Evolutionary conservation across 345 rosid species (phyloP).

Genomic region (Lenwebbia sp.): DNA sequence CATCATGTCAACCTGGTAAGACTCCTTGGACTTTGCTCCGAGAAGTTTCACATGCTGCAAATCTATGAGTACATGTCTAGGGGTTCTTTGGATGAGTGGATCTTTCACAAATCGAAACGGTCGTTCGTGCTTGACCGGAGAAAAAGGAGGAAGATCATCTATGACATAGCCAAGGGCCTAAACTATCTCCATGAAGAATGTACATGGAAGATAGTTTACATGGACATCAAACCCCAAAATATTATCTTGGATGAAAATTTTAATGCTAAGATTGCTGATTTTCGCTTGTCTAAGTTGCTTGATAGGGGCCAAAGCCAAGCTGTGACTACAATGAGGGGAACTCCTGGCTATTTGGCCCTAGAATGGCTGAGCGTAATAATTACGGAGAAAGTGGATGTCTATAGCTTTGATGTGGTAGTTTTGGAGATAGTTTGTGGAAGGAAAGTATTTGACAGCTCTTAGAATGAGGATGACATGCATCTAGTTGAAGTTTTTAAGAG

Average conservation of each 20-base stretch:
- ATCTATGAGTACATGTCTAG: conserved; percentile 15
- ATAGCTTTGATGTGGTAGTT: conserved; percentile 23
- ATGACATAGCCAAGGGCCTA: conserved; percentile 17
- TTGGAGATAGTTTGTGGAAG: conserved; percentile 23
- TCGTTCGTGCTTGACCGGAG: conserved; percentile 7
- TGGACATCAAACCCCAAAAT: conserved; percentile 17
- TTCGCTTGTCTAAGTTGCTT: conserved; percentile 9
- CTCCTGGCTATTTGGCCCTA: conserved; percentile 13
- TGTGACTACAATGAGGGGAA: conserved; percentile 15
- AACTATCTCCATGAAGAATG: conserved; percentile 18
- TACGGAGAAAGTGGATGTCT: conserved; percentile 20
- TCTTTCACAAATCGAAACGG: neutral
- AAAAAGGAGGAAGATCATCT: conserved; percentile 15
- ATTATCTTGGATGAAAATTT: conserved; percentile 8
- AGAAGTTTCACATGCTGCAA: conserved; percentile 12
- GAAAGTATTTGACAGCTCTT: conserved; percentile 6
- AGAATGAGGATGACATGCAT: conserved; percentile 7
- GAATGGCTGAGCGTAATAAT: conserved; percentile 10
- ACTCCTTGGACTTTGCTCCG: conserved; percentile 15
- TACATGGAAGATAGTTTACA: conserved; percentile 11
- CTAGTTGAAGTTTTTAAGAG: conserved; percentile 5
- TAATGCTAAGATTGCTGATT: conserved; percentile 14
- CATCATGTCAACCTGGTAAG: conserved; percentile 21
- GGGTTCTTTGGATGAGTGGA: conserved; percentile 18
- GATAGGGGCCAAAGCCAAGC: conserved; percentile 6